phyloP scores from a whole-genome alignment of 208 protist genomes.

The Trypanosoma rangeli region DNA sequence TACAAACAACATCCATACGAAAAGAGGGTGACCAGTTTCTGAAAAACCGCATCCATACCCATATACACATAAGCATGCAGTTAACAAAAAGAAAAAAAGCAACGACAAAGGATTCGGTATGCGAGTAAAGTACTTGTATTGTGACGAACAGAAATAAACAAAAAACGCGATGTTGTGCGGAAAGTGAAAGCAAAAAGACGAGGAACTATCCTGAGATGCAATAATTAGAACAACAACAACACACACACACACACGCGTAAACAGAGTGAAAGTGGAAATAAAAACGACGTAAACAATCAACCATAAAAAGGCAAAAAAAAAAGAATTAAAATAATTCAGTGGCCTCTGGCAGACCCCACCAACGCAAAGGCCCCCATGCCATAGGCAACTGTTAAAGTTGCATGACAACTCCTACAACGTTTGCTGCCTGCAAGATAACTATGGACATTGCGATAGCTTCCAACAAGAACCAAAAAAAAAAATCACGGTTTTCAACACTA shows the following conservation, averaged over 20 bases:
- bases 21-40: too few species aligned
- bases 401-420: too few species aligned
- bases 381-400: too few species aligned
- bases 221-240: background rate
- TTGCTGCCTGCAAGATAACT: background rate
- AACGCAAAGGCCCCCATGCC: too few species aligned
- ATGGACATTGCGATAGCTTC: background rate
- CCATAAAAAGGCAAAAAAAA: background rate
- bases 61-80: background rate
- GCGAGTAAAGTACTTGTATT: background rate
- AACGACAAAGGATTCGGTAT: background rate
- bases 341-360: too few species aligned
- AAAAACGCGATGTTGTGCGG: background rate
- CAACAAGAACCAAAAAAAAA: background rate
- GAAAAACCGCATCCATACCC: background rate
- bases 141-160: background rate
- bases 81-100: background rate
- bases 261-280: background rate
- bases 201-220: background rate
- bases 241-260: constrained; percentile 3
- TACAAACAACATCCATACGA: too few species aligned
- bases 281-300: background rate
- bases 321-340: too few species aligned
- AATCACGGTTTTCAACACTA: background rate
- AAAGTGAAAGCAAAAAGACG: background rate